Evolutionary conservation across 116 monocot genomes (phyloP), one percentile per base, ranked within the genome.

Genomic region (Dioscorea cayenensis): DNA sequence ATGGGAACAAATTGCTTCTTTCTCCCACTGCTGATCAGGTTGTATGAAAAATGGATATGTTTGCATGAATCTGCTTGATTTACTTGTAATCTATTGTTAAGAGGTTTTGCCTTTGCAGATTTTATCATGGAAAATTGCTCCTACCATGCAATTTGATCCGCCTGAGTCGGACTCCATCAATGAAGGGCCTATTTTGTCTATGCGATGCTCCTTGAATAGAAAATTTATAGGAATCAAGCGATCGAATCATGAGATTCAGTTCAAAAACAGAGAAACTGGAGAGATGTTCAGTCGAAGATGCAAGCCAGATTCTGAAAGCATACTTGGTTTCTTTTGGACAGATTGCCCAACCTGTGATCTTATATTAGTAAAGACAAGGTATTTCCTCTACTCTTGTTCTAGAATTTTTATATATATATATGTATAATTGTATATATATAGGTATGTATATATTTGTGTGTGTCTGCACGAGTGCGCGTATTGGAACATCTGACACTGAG

Each of bases 271-370:
- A 73, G 91, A 85, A 77, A 87, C 88, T 64, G 91, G 94, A 20
- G 65, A 82, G 58, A 80, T 83, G 3, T 90, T 90, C 51, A 85
- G 51, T 70, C 70, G 79, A 55, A 94, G 72, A 75, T 94, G 82
- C 83, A 89, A 62, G 81, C 73, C 84, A 63, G 94, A 89, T 36
- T 82, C 84, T 21, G 94, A 94, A 77, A 84, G 75, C 68, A 84
- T 99, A 68, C 89, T 99, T 71, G 94, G 99, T 11, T 94, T 94
- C 70, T 99, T 99, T 68, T 99, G 93, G 93, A 88, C 94, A 65
- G 99, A 99, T 51, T 91, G 91, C 81, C 94, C 94, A 64, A 68
- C 77, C 20, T 99, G 99, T 77, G 88, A 99, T 71, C 58, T 99
- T 38, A 82, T 94, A 80, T 50, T 90, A 5, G 65, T 99, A 67